Evolutionary conservation across 306 rosid genomes (phyloP).

Genomic region (Adenanthera pavonina): DNA sequence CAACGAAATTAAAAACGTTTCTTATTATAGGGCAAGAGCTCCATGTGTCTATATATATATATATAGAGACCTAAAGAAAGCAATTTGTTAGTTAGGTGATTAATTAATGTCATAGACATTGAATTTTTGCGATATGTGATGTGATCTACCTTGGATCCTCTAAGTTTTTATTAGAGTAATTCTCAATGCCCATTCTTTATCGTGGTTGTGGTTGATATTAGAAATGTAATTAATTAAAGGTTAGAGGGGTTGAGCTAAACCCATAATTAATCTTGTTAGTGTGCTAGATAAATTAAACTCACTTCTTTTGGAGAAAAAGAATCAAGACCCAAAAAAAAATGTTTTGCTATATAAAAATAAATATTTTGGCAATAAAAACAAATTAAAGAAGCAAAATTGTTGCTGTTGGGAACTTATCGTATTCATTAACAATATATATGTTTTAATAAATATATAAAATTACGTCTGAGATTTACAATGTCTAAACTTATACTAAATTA

Average conservation of each 20-base stretch:
- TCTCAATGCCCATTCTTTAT: not conserved
- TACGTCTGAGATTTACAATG: too few relatives aligned
- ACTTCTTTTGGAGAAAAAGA: not conserved
- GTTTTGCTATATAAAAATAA: not conserved
- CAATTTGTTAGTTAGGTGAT: conserved; percentile 1
- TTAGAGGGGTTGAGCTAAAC: conserved; percentile 2
- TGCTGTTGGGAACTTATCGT: too few relatives aligned
- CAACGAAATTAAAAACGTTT: not conserved
- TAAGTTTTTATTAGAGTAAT: not conserved
- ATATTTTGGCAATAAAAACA: too few relatives aligned
- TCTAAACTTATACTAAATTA: too few relatives aligned
- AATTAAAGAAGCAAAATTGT: too few relatives aligned
- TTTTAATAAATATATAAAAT: too few relatives aligned
- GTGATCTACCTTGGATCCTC: conserved; percentile 9
- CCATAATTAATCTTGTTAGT: not conserved
- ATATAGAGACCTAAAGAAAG: not conserved
- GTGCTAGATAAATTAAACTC: too few relatives aligned
- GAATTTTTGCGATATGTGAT: conserved; percentile 6
- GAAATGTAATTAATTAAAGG: not conserved
- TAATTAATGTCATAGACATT: not conserved
- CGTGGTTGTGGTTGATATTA: not conserved
- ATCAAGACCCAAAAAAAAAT: not conserved
- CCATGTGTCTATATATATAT: not conserved
- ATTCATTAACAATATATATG: too few relatives aligned
- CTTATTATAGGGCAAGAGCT: not conserved